Conservation (phyloP, 768 basidiomycete genomes). For the Gloeostereum incarnatum region DNA sequence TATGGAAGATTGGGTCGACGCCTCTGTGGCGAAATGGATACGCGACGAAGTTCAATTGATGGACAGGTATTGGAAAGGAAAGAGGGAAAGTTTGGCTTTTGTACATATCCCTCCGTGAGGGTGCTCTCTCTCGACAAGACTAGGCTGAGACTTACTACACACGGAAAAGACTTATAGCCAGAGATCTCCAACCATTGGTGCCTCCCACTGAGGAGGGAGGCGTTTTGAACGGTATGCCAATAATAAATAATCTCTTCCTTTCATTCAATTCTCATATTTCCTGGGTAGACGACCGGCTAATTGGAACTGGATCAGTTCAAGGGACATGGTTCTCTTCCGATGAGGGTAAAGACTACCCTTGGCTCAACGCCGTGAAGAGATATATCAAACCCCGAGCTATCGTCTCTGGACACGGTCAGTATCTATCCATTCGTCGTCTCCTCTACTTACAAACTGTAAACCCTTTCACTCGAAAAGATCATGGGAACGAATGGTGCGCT, state of each 20-base stretch:
- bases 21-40: conserved; percentile 54
- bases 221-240: conserved; percentile 27
- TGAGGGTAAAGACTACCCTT: conserved; percentile 41
- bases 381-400: conserved; percentile 60
- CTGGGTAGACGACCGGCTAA: conserved; percentile 38
- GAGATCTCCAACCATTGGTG: conserved; percentile 24
- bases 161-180: conserved; percentile 22
- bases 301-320: conserved; percentile 49
- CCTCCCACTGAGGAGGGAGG: conserved; percentile 29
- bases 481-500: conserved; percentile 75
- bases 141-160: background rate
- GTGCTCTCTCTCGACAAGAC: background rate
- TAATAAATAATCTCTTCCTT: background rate
- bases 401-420: conserved; percentile 61
- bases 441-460: background rate
- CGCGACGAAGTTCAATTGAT: conserved; percentile 39
- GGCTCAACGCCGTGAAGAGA: conserved; percentile 51
- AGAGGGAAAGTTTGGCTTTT: conserved; percentile 53
- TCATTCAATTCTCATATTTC: background rate
- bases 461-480: conserved; percentile 30
- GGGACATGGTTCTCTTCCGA: conserved; percentile 28
- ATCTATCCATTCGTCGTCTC: background rate
- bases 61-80: conserved; percentile 50
- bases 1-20: conserved; percentile 61
- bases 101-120: conserved; percentile 72